These are phyloP conservation scores for Alectoria sarmentosa DNA, from an alignment of 495 filamentous ascomycete genomes.

Conservation along the genomic window DNA sequence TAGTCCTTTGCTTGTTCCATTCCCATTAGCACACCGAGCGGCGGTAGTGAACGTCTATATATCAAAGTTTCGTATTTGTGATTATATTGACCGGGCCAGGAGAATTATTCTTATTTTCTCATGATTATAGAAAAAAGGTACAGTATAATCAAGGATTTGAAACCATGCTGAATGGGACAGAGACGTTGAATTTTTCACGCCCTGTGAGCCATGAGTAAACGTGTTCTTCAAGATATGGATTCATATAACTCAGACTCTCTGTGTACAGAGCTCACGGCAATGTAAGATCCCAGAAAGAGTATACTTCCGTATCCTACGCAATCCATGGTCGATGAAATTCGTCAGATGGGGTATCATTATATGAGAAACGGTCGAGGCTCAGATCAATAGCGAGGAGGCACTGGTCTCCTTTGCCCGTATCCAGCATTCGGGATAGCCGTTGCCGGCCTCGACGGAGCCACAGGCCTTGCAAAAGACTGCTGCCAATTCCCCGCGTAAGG, in stretches of 20 bases:
- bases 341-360: not conserved
- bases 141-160: too few species aligned
- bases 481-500: constrained; percentile 16
- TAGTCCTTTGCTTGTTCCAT: too few species aligned
- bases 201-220: not conserved
- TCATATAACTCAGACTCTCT: not conserved
- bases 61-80: too few species aligned
- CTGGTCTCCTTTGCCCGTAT: constrained; percentile 12
- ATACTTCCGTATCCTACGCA: not conserved
- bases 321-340: not conserved
- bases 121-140: too few species aligned
- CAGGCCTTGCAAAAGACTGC: constrained; percentile 8
- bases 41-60: too few species aligned
- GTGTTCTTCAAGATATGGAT: not conserved
- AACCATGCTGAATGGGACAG: not conserved
- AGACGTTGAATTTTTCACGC: not conserved
- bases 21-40: too few species aligned
- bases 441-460: constrained; percentile 20
- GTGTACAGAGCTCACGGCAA: not conserved
- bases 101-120: too few species aligned
- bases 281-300: not conserved
- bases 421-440: constrained; percentile 17
- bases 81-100: too few species aligned
- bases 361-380: not conserved
- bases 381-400: constrained; percentile 11